Evolutionary conservation across 1,284 basidiomycete genomes (phyloP), one percentile per base, ranked within the genome.

Genomic region (Microbotryum violaceum): DNA sequence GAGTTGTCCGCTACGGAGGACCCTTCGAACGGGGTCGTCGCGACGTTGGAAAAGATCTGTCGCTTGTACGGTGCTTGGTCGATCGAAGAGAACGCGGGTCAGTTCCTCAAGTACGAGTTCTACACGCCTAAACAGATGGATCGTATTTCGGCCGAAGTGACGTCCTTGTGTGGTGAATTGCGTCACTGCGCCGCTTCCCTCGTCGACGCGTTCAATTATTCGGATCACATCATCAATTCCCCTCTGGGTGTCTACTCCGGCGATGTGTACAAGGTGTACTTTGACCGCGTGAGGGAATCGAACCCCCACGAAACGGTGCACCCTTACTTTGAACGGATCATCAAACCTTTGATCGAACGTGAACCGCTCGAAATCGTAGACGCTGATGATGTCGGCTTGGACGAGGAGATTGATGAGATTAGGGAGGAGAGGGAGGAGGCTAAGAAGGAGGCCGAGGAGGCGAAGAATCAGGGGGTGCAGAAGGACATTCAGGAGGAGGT

Each of bases 151-250:
- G 29, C 62, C 46, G 66, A 64, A 56, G 80, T 82, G 12, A 78
- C 79, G 60, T 74, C 74, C 29, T 74, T 80, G 51, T 82, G 81
- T 69, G 74, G 75, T 44, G 74, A 78, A 58, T 72, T 80, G 53
- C 74, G 81, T 49, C 72, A 72, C 57, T 77, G 78, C 49, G 80
- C 80, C 49, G 77, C 79, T 48, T 78, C 79, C 12, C 74, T 82
- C 46, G 73, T 81, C 62, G 81, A 82, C 74, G 74, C 78, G 44
- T 82, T 82, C 69, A 77, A 77, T 16, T 76, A 80, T 42, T 76
- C 76, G 50, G 81, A 82, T 73, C 80, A 82, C 74, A 78, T 82
- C 61, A 75, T 82, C 75, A 82, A 82, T 75, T 80, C 79, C 53
- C 81, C 81, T 29, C 77, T 82, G 42, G 81, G 79, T 46, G 74